Evolutionary conservation across 129 eudicot genomes (phyloP).

Genomic region (Solidago caesia): DNA sequence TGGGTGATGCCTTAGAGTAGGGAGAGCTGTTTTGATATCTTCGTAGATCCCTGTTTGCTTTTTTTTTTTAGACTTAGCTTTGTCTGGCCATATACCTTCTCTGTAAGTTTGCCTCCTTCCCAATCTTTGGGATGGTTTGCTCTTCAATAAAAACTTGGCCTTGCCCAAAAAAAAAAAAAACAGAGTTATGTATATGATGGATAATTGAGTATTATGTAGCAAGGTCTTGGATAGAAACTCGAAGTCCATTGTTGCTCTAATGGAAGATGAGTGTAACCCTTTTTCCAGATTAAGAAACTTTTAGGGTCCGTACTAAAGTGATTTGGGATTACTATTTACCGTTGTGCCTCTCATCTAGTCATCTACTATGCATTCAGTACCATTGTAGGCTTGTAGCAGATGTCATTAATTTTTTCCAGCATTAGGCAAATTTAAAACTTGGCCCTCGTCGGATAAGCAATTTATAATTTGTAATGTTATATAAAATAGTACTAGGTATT

Average conservation of each 20-base stretch:
- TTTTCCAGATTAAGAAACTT: slow-evolving; percentile 1
- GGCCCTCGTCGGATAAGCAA: background rate
- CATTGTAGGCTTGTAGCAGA: background rate
- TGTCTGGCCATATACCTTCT: no score
- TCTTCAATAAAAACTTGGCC: background rate
- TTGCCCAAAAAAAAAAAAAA: background rate
- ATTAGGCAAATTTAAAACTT: background rate
- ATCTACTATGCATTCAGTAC: background rate
- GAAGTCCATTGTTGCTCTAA: background rate
- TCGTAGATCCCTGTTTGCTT: no score
- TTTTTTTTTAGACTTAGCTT: no score
- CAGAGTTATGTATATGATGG: background rate
- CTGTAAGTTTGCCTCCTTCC: no score
- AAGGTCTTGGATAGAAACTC: background rate
- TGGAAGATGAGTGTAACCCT: background rate
- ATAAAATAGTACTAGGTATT: background rate
- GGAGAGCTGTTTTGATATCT: no score
- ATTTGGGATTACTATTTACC: background rate
- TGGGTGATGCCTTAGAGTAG: no score
- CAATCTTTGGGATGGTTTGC: background rate
- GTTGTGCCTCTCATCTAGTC: background rate
- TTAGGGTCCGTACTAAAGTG: background rate
- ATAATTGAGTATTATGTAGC: background rate
- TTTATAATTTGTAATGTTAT: background rate
- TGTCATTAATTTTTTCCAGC: background rate